These are phyloP conservation scores for Ajuga chamaepitys DNA, from an alignment of 257 asterid species.

Conservation along the genomic window DNA sequence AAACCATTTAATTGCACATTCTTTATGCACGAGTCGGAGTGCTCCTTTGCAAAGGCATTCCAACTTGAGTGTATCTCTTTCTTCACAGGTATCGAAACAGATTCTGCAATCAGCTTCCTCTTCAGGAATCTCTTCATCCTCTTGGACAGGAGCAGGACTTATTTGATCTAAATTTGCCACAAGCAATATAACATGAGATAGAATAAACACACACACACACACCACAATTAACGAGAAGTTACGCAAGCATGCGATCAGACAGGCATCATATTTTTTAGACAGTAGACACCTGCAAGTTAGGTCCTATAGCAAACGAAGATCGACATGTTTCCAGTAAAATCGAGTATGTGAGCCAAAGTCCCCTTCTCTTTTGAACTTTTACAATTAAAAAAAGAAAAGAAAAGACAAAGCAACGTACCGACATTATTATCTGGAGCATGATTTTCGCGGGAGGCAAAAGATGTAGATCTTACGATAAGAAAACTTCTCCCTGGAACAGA, in stretches of 20 bases:
- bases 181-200: neutral
- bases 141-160: constrained; percentile 48
- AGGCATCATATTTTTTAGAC: neutral
- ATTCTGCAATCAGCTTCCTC: constrained; percentile 96
- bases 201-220: neutral
- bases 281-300: no score
- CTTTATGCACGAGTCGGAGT: constrained; percentile 64
- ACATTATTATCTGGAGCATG: constrained; percentile 37
- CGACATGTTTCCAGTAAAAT: neutral
- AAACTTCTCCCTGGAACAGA: constrained; percentile 68
- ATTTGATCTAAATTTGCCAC: constrained; percentile 46
- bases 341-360: neutral
- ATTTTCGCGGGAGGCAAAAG: constrained; percentile 51
- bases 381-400: neutral
- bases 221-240: neutral
- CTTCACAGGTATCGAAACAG: constrained; percentile 77
- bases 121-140: constrained; percentile 93
- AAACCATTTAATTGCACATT: constrained; percentile 93
- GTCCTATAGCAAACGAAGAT: neutral
- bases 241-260: no score
- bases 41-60: constrained; percentile 97
- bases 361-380: neutral
- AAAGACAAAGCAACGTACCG: constrained; percentile 49
- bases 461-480: constrained; percentile 67
- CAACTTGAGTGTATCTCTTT: constrained; percentile 66